Evolutionary conservation across 352 stramenopile genomes (phyloP).

Genomic region (Phytopythium oedochilum): DNA sequence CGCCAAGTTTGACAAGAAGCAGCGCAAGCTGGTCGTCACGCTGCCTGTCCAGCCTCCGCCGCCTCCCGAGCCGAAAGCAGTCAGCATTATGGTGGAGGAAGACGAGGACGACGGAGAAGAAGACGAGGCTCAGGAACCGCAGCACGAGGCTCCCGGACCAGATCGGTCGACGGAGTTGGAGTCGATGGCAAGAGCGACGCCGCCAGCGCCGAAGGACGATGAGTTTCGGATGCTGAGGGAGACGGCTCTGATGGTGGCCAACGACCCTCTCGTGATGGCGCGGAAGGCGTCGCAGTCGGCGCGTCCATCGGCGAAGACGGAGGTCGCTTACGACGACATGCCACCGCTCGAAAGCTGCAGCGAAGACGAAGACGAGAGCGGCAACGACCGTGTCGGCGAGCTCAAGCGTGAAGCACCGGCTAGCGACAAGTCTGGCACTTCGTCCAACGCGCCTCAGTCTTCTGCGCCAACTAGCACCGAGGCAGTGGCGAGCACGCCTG

Average conservation of each 20-base stretch:
- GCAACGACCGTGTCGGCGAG: slow-evolving; percentile 7
- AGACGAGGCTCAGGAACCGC: slow-evolving; percentile 5
- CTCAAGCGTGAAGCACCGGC: neutral
- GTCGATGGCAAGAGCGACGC: too few relatives aligned
- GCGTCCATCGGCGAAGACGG: neutral
- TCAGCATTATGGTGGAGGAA: slow-evolving; percentile 36
- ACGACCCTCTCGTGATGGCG: slow-evolving; percentile 42
- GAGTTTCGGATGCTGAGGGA: slow-evolving; percentile 55
- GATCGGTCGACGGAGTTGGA: too few relatives aligned
- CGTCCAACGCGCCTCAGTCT: neutral
- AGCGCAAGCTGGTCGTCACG: slow-evolving; percentile 65
- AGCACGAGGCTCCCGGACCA: too few relatives aligned
- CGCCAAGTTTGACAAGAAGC: slow-evolving; percentile 84
- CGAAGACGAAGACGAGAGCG: slow-evolving; percentile 33
- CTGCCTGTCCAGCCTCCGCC: slow-evolving; percentile 67
- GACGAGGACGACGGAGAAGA: slow-evolving; percentile 23
- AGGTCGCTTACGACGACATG: slow-evolving; percentile 33
- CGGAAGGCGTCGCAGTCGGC: neutral
- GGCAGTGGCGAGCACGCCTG: slow-evolving; percentile 9
- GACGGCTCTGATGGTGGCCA: slow-evolving; percentile 58
- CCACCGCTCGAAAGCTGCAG: slow-evolving; percentile 54
- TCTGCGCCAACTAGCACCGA: neutral
- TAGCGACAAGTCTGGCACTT: neutral
- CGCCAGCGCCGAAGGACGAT: slow-evolving; percentile 20
- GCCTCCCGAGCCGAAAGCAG: slow-evolving; percentile 14